Percentiles rank a stretch among this genome's conserved stretches.
phyloP scores from a whole-genome alignment of 805 yeast genomes.

The Ogataea neopini region DNA sequence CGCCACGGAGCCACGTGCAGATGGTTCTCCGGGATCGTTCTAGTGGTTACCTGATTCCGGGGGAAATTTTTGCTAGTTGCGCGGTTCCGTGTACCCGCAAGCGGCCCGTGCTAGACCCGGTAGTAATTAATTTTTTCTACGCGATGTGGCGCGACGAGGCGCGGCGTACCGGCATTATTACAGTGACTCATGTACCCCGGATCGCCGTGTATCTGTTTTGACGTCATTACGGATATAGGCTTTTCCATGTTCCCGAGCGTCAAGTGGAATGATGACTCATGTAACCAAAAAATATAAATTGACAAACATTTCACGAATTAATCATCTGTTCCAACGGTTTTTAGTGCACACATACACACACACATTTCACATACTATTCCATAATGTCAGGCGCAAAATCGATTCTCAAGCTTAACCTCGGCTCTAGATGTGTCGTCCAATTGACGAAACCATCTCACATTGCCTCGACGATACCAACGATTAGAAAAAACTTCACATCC shows the following conservation, averaged over 20 bases:
- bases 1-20: too few relatives aligned
- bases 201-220: conserved; percentile 9
- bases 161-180: not conserved
- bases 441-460: conserved; percentile 10
- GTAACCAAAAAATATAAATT: conserved; percentile 4
- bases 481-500: conserved; percentile 29
- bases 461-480: conserved; percentile 8
- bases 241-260: conserved; percentile 18
- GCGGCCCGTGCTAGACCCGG: not conserved
- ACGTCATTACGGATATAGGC: conserved; percentile 12
- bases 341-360: too few relatives aligned
- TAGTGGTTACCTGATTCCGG: too few relatives aligned
- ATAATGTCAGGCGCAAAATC: conserved; percentile 24
- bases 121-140: not conserved
- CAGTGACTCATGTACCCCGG: conserved; percentile 13
- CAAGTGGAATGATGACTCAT: conserved; percentile 7
- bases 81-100: not conserved
- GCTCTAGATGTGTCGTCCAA: conserved; percentile 30
- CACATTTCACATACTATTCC: not conserved
- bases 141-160: not conserved
- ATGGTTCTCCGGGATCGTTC: too few relatives aligned
- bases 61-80: not conserved
- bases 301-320: not conserved
- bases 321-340: too few relatives aligned
- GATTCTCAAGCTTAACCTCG: conserved; percentile 29